Evolutionary conservation across 176 grass and related monocot genomes (phyloP).

Genomic region (Oryza officinalis): DNA sequence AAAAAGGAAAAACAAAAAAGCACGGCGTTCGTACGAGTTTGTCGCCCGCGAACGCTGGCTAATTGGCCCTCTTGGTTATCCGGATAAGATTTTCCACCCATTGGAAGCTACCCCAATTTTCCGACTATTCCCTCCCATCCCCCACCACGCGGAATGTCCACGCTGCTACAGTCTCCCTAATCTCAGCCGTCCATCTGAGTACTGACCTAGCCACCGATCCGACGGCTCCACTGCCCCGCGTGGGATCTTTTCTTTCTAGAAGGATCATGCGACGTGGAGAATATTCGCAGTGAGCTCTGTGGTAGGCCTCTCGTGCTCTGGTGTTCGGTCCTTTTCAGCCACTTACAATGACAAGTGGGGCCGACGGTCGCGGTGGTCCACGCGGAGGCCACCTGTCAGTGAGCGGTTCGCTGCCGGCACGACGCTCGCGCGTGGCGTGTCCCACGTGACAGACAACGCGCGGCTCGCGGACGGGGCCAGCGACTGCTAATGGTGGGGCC

Average conservation of each 20-base stretch:
- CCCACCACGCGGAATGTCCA: no score
- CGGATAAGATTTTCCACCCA: neutral
- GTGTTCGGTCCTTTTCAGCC: accelerated
- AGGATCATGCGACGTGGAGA: constrained; percentile 23
- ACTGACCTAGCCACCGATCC: neutral
- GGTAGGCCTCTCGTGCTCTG: neutral
- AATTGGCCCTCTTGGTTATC: neutral
- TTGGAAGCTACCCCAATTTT: neutral
- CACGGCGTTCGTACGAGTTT: no score
- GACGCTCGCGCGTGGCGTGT: neutral
- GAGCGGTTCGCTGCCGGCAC: neutral
- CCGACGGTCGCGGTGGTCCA: accelerated
- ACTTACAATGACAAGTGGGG: neutral
- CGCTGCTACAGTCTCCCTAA: neutral
- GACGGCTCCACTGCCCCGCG: neutral
- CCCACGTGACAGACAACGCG: neutral
- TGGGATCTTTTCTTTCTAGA: neutral
- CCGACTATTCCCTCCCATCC: neutral
- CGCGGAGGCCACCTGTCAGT: neutral
- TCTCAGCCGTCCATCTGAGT: neutral
- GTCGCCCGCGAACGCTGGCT: no score
- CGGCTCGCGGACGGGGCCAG: neutral
- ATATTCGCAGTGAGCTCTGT: constrained; percentile 23
- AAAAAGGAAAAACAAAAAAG: no score
- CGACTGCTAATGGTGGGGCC: neutral